Evolutionary conservation across 495 filamentous ascomycete genomes (phyloP), one percentile per base, ranked within the genome.

Genomic region (Acidiella bohemica): DNA sequence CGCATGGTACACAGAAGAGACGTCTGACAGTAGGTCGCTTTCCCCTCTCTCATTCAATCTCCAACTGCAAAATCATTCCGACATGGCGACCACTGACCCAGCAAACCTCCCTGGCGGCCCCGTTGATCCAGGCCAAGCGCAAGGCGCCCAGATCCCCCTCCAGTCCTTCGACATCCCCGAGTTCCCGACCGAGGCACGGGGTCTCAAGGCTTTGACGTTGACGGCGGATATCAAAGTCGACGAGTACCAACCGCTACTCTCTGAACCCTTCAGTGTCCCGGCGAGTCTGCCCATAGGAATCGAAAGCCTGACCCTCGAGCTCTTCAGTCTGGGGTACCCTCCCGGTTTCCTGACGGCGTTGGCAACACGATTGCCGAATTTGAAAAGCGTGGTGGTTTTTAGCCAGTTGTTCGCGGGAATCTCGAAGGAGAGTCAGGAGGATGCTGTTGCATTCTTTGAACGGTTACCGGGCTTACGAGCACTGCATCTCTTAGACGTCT

Each of bases 281-380:
- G 2, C 36, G 9, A 29, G 24, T 11, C 45, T 57, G 1, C 45
- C 48, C 29, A 16, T 31, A 3, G 47, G 44, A 40, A 60, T 54
- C 36, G 55, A 56, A 29, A 42, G 44, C 34, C 47, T 67, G 1
- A 63, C 62, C 2, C 58, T 67, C 20, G 62, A 65, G 40, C 56
- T 67, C 24, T 67, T 67, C 57, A 51, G 52, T 13, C 49, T 64
- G 10, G 63, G 63, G 24, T 67, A 61, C 42, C 63, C 62, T 2
- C 36, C 59, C 3, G 51, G 53, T 18, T 67, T 62, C 36, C 54
- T 67, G 12, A 38, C 30, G 1, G 36, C 32, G 2, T 52, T 67
- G 6, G 52, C 50, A 0, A 29, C 36, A 4, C 18, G 34, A 4
- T 42, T 67, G 5, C 56, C 53, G 7, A 46, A 51, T 10, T 35